Evolutionary conservation across 441 rosid species (phyloP).

Genomic region (Viola pubescens): DNA sequence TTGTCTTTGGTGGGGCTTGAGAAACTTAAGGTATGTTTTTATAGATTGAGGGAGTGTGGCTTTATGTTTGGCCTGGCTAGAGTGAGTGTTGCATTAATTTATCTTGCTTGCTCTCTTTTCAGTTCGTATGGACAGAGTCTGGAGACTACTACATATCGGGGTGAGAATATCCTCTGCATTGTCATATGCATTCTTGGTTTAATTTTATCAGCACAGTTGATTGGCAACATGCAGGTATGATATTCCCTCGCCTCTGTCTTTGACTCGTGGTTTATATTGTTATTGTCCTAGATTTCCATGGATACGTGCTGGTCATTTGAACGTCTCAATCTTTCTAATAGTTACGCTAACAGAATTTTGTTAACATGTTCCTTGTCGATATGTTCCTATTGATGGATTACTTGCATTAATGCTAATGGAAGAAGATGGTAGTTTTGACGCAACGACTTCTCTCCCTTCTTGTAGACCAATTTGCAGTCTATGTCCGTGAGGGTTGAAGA

Average conservation of each 20-base stretch:
- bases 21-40: constrained; percentile 44
- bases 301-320: not conserved
- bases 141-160: constrained; percentile 49
- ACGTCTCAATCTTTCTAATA: too few relatives aligned
- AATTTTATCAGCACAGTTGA: constrained; percentile 74
- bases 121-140: constrained; percentile 84
- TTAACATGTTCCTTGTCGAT: too few relatives aligned
- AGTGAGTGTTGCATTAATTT: not conserved
- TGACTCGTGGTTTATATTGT: not conserved
- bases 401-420: too few relatives aligned
- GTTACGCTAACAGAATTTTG: too few relatives aligned
- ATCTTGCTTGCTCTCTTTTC: constrained; percentile 10
- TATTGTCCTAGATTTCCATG: not conserved
- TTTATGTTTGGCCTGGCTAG: too few relatives aligned
- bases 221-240: constrained; percentile 80
- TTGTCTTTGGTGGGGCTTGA: constrained; percentile 96
- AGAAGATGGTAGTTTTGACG: not conserved
- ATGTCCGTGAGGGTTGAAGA: constrained; percentile 37
- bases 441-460: not conserved
- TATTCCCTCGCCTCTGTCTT: not conserved
- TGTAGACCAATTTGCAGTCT: constrained; percentile 31
- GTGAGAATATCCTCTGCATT: constrained; percentile 65
- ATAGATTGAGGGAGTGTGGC: not conserved
- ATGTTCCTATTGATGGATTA: too few relatives aligned
- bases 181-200: constrained; percentile 58